These are phyloP conservation scores for Apophysomyces variabilis DNA, from an alignment of 371 early-diverging fungal genomes.

Conservation along the genomic window DNA sequence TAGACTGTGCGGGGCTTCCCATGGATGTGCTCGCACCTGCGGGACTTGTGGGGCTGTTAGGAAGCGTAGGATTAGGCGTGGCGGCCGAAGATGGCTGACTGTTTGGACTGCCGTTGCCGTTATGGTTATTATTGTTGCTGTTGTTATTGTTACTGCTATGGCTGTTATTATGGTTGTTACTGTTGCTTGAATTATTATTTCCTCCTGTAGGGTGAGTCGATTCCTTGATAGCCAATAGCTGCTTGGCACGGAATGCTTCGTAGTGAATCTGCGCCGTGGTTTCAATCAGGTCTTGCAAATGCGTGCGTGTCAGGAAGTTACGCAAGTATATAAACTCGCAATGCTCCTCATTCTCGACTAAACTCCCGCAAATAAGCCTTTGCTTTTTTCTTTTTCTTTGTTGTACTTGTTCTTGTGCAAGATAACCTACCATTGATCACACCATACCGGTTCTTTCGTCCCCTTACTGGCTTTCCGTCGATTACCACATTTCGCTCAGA, in stretches of 20 bases:
- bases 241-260: constrained; percentile 91
- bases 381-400: too few relatives aligned
- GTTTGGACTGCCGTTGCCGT: constrained; percentile 14
- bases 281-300: constrained; percentile 86
- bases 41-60: constrained; percentile 23
- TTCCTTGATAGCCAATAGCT: constrained; percentile 85
- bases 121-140: constrained; percentile 3
- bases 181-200: neutral
- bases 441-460: constrained; percentile 72
- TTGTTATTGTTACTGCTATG: neutral
- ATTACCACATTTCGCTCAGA: constrained; percentile 83
- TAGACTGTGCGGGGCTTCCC: constrained; percentile 46
- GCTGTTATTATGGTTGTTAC: neutral
- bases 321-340: constrained; percentile 84
- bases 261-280: constrained; percentile 87
- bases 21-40: constrained; percentile 21
- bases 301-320: constrained; percentile 86
- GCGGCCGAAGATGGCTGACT: constrained; percentile 29
- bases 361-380: neutral
- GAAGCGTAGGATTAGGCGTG: constrained; percentile 20
- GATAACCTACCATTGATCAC: constrained; percentile 63
- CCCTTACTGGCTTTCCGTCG: constrained; percentile 80
- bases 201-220: constrained; percentile 39
- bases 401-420: neutral
- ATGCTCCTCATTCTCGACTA: constrained; percentile 76